Base-by-base conservation (phyloP, 2,329 filamentous ascomycete genomes). In the Aspergillus novofumigatus region DNA sequence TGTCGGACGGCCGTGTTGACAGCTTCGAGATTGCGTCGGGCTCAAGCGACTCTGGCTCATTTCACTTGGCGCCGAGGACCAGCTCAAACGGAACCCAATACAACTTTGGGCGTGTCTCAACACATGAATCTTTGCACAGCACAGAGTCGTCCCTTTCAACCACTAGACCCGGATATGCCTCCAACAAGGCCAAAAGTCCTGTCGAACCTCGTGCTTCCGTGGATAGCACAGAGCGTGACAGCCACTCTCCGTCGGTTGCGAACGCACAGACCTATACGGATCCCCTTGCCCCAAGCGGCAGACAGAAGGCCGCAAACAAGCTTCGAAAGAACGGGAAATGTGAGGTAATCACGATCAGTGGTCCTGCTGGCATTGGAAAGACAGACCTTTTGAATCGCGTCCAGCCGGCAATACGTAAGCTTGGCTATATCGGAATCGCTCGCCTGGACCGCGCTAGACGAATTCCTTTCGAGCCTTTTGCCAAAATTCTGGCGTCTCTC, bases 391-490 rank as follows among this genome's bases (percentile, higher is more conserved):
- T 87, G 17, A 83, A 84, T 61, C 81, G 80, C 55, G 77, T 86
- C 8, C 83, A 86, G 59, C 75, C 80, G 9, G 75, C 76, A 23
- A 83, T 84, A 42, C 80, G 85, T 32, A 81, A 78, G 61, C 72
- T 81, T 57, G 84, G 84, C 5, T 87, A 86, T 64, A 85, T 85
- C 62, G 82, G 83, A 1, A 79, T 80, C 49, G 80, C 83, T 26
- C 84, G 83, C 62, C 83, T 87, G 54, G 85, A 87, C 61, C 79
- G 81, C 53, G 79, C 82, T 20, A 81, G 81, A 62, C 80, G 80
- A 54, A 78, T 83, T 4, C 85, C 85, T 0, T 87, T 86, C 60
- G 85, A 86, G 55, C 83, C 85, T 0, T 79, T 86, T 41, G 74
- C 86, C 20, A 81, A 80, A 59, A 75, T 85, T n/a, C 78, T 87